phyloP scores from a whole-genome alignment of 345 rosid species.

The Brassica cretica region DNA sequence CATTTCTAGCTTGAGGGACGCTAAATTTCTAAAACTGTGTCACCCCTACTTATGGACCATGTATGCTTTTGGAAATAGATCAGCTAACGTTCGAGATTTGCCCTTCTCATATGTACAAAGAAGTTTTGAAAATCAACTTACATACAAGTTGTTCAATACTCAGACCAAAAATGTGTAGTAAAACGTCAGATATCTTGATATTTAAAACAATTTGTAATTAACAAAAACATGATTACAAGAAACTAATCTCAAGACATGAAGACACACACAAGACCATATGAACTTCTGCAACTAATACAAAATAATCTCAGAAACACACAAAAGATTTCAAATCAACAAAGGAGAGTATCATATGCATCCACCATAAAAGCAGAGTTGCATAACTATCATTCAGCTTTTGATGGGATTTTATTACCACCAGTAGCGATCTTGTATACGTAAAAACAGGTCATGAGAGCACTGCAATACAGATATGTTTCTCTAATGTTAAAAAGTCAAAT shows the following conservation, averaged over 20 bases:
- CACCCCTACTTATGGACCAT: neutral
- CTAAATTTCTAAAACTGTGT: neutral
- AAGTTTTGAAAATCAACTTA: constrained; percentile 7
- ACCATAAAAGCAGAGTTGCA: neutral
- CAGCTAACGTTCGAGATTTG: neutral
- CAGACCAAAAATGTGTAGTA: constrained; percentile 1
- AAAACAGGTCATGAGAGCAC: constrained; percentile 85
- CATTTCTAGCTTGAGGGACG: constrained; percentile 16
- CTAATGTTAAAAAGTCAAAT: constrained; percentile 1
- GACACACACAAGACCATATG: constrained; percentile 16
- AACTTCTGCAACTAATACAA: constrained; percentile 5
- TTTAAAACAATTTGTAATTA: constrained; percentile 15
- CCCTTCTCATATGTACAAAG: neutral
- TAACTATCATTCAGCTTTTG: constrained; percentile 64
- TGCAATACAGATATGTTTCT: constrained; percentile 46
- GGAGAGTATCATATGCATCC: constrained; percentile 17
- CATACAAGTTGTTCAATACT: constrained; percentile 1
- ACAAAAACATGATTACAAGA: constrained; percentile 22
- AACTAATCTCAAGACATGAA: constrained; percentile 10
- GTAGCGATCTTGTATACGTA: constrained; percentile 78
- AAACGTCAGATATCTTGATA: constrained; percentile 17
- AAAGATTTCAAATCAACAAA: constrained; percentile 23
- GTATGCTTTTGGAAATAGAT: neutral
- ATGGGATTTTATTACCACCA: constrained; percentile 79
- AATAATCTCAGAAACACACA: constrained; percentile 13